Conservation (phyloP, 1,284 basidiomycete genomes). For the Rhodotorula sp. region DNA sequence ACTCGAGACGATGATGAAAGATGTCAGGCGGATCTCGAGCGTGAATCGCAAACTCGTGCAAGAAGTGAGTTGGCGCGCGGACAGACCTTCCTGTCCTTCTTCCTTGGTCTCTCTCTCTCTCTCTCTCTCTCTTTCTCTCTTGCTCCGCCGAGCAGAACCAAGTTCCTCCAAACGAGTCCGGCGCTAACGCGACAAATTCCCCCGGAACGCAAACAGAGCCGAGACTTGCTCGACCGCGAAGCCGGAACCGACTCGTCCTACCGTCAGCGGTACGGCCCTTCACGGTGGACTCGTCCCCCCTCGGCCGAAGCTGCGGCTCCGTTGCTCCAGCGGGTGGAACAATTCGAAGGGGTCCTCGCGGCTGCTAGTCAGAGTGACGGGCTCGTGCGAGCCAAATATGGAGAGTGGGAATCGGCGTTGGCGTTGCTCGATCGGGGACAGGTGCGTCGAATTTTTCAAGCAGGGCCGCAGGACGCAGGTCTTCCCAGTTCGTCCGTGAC, state of each 20-base stretch:
- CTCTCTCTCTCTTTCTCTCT: neutral
- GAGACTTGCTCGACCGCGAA: slow-evolving; percentile 85
- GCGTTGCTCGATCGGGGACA: slow-evolving; percentile 56
- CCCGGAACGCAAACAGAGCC: slow-evolving; percentile 57
- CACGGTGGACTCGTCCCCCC: slow-evolving; percentile 57
- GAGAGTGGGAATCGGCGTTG: slow-evolving; percentile 77
- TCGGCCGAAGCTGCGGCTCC: slow-evolving; percentile 78
- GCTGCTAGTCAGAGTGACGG: slow-evolving; percentile 74
- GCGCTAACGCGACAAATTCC: neutral
- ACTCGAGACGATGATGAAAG: slow-evolving; percentile 70
- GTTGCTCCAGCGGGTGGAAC: slow-evolving; percentile 66
- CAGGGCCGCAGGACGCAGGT: too few relatives aligned
- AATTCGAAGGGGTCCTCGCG: slow-evolving; percentile 69
- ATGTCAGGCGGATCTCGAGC: slow-evolving; percentile 67
- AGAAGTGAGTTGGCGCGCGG: slow-evolving; percentile 58
- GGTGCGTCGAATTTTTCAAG: slow-evolving; percentile 50
- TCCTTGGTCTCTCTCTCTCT: too few relatives aligned
- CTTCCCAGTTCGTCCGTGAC: neutral
- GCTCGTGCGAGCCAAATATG: slow-evolving; percentile 75
- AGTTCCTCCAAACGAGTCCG: neutral
- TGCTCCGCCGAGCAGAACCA: too few relatives aligned
- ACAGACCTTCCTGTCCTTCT: too few relatives aligned
- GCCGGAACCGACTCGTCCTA: slow-evolving; percentile 75
- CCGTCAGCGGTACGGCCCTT: slow-evolving; percentile 56
- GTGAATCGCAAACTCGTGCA: slow-evolving; percentile 67